Conservation (phyloP, 768 basidiomycete species). For the Cantharellus anzutake region DNA sequence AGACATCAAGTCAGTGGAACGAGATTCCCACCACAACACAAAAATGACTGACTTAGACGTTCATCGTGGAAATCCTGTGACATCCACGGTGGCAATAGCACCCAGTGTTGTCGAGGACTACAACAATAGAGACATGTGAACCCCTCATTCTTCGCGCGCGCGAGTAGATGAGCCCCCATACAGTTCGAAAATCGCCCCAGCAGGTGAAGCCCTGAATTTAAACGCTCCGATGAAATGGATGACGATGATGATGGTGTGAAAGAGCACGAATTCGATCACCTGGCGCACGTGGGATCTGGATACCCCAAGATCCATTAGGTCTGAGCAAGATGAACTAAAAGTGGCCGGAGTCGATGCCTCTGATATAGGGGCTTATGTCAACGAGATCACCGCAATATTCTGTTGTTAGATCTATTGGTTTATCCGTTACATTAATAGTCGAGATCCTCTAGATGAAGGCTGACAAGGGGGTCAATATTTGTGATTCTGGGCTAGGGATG, state of each 20-base stretch:
- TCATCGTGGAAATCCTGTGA: too few relatives aligned
- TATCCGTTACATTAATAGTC: neutral
- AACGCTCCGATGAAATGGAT: constrained; percentile 4
- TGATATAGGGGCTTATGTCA: constrained; percentile 19
- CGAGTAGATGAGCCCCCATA: too few relatives aligned
- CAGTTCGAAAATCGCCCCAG: too few relatives aligned
- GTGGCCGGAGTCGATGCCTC: constrained; percentile 18
- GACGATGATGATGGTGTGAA: constrained; percentile 13
- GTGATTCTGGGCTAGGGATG: neutral
- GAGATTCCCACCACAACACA: too few relatives aligned
- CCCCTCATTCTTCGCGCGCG: too few relatives aligned
- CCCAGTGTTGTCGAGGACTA: too few relatives aligned
- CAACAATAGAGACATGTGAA: too few relatives aligned
- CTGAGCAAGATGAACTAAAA: constrained; percentile 15
- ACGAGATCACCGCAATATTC: constrained; percentile 5
- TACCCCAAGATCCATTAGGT: constrained; percentile 26
- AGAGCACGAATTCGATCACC: constrained; percentile 26
- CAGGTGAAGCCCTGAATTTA: neutral
- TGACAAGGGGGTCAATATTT: neutral
- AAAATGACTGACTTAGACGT: too few relatives aligned
- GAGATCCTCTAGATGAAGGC: neutral
- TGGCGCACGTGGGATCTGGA: constrained; percentile 27
- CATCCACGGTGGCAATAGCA: too few relatives aligned
- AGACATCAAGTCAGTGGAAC: too few relatives aligned
- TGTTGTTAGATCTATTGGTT: too few relatives aligned